phyloP scores from a whole-genome alignment of 495 filamentous ascomycete genomes.

The Xylona heveae region DNA sequence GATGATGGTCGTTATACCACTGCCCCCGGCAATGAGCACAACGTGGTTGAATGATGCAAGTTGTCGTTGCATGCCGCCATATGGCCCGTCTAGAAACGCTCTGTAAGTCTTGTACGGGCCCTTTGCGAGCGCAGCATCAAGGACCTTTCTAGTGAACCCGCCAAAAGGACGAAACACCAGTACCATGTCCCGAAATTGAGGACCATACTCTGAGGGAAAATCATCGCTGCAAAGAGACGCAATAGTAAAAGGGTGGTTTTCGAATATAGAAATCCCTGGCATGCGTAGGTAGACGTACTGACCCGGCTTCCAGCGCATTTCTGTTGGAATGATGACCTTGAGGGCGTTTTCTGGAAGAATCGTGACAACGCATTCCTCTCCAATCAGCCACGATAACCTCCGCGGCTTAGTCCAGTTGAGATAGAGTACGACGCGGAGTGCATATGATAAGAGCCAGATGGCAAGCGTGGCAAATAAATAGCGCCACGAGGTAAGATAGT shows the following conservation, averaged over 20 bases:
- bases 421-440: slow-evolving; percentile 28
- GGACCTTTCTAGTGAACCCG: slow-evolving; percentile 68
- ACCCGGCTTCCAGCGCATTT: slow-evolving; percentile 80
- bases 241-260: slow-evolving; percentile 93
- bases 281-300: slow-evolving; percentile 91
- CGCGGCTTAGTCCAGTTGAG: slow-evolving; percentile 78
- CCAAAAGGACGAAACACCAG: slow-evolving; percentile 80
- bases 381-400: slow-evolving; percentile 55
- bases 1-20: slow-evolving; percentile 83
- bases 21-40: slow-evolving; percentile 79
- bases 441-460: slow-evolving; percentile 46
- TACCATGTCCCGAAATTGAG: slow-evolving; percentile 67
- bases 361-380: slow-evolving; percentile 72
- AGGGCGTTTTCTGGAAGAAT: slow-evolving; percentile 79
- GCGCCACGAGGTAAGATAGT: slow-evolving; percentile 77
- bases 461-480: slow-evolving; percentile 69
- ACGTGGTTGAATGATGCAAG: slow-evolving; percentile 87
- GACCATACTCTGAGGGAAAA: slow-evolving; percentile 73
- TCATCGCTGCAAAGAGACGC: slow-evolving; percentile 73
- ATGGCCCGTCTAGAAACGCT: slow-evolving; percentile 81
- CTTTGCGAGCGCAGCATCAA: slow-evolving; percentile 54
- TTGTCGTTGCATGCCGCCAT: slow-evolving; percentile 81
- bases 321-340: slow-evolving; percentile 81
- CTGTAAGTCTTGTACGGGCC: slow-evolving; percentile 74
- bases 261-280: slow-evolving; percentile 70